These are phyloP conservation scores for Tolypocladium sp. DNA, from an alignment of 2,329 filamentous ascomycete genomes.

Conservation along the genomic window DNA sequence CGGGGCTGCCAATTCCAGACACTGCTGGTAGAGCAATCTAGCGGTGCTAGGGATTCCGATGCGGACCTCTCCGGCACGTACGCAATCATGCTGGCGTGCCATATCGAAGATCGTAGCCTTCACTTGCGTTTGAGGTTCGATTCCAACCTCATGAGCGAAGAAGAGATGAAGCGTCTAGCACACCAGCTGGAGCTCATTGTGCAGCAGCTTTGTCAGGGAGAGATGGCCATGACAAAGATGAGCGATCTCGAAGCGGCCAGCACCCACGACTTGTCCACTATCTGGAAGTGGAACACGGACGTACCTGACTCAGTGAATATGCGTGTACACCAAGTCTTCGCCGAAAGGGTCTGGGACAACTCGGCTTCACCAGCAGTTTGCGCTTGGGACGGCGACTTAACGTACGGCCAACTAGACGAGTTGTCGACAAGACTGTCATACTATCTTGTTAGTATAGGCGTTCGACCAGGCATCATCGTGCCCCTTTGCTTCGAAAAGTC, in stretches of 20 bases:
- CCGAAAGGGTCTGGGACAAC: slow-evolving; percentile 1
- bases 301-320: slow-evolving; percentile 3
- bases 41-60: neutral
- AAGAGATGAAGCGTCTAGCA: neutral
- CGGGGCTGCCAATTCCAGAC: slow-evolving; percentile 7
- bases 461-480: slow-evolving; percentile 14
- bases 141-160: neutral
- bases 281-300: slow-evolving; percentile 10
- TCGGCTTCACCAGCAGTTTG: slow-evolving; percentile 7
- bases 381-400: slow-evolving; percentile 16
- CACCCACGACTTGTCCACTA: neutral
- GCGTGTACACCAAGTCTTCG: slow-evolving; percentile 12
- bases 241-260: neutral
- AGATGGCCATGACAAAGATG: neutral
- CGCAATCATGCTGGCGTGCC: neutral
- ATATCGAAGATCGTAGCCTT: neutral
- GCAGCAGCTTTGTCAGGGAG: neutral
- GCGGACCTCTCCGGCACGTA: neutral
- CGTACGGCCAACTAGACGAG: slow-evolving; percentile 9
- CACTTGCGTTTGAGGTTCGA: neutral
- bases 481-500: slow-evolving; percentile 26
- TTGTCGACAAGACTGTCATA: slow-evolving; percentile 3
- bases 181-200: neutral
- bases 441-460: slow-evolving; percentile 5
- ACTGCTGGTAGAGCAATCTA: slow-evolving; percentile 7